phyloP scores from a whole-genome alignment of 768 basidiomycete species.

The Dictyophora rubrovolvata region DNA sequence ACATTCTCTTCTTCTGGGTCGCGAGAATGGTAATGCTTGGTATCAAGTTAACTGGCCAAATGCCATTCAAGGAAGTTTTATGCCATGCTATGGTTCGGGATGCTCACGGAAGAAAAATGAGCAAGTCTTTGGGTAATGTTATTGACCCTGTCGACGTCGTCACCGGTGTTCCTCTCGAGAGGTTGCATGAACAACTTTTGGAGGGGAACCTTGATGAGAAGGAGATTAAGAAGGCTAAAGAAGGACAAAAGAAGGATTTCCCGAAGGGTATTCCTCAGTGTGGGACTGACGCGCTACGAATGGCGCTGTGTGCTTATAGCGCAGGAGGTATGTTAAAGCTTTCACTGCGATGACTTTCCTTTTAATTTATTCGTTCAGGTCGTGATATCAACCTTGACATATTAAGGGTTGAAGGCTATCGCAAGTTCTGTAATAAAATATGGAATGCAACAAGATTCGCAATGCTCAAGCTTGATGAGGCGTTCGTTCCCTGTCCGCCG shows the following conservation, averaged over 20 bases:
- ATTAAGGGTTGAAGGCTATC: constrained; percentile 90
- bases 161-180: constrained; percentile 68
- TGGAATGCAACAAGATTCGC: constrained; percentile 99
- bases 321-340: constrained; percentile 54
- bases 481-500: constrained; percentile 65
- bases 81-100: constrained; percentile 99
- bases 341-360: neutral
- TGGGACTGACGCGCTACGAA: constrained; percentile 91
- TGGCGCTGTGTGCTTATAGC: constrained; percentile 91
- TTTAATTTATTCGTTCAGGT: constrained; percentile 32
- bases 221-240: constrained; percentile 82
- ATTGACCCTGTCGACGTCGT: constrained; percentile 96
- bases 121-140: constrained; percentile 95
- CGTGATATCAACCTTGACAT: constrained; percentile 98
- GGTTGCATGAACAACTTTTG: constrained; percentile 73
- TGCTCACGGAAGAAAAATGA: constrained; percentile 98
- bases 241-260: constrained; percentile 98
- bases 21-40: constrained; percentile 97
- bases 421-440: constrained; percentile 99
- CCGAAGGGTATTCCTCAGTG: constrained; percentile 99
- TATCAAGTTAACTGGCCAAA: constrained; percentile 71
- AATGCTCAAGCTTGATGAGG: constrained; percentile 89
- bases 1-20: constrained; percentile 99
- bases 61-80: constrained; percentile 93
- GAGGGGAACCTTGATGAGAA: constrained; percentile 91